A percentile compares a stretch with the other conserved stretches of the same genome.
These are phyloP conservation scores for Dionaea muscipula DNA, from an alignment of 179 eudicot species.

Conservation along the genomic window DNA sequence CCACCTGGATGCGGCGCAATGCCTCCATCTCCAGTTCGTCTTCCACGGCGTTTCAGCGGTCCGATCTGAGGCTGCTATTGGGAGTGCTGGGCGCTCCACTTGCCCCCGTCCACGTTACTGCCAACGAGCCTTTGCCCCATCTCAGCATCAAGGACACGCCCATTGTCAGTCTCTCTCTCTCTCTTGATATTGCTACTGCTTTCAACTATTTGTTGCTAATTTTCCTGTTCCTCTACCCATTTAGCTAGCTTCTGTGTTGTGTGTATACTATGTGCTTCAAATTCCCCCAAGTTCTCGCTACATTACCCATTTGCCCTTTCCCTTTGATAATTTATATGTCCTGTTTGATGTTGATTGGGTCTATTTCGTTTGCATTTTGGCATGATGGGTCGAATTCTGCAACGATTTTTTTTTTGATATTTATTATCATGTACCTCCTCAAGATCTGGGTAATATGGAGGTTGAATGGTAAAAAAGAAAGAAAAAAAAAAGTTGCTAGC, in stretches of 20 bases:
- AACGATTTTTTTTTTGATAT: background rate
- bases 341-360: background rate
- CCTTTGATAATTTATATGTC: no score
- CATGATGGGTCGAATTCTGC: background rate
- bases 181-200: slow-evolving; percentile 25
- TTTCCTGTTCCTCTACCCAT: background rate
- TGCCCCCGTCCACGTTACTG: slow-evolving; percentile 73
- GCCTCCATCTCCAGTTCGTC: slow-evolving; percentile 21
- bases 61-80: slow-evolving; percentile 54
- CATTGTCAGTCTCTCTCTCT: slow-evolving; percentile 42
- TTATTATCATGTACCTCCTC: no score
- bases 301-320: no score
- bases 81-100: slow-evolving; percentile 67
- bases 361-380: background rate
- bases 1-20: slow-evolving; percentile 24
- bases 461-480: no score
- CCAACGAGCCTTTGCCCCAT: slow-evolving; percentile 64
- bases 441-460: background rate
- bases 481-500: no score
- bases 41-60: slow-evolving; percentile 27
- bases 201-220: background rate
- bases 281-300: no score
- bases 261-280: no score
- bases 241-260: background rate
- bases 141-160: slow-evolving; percentile 89